phyloP scores from a whole-genome alignment of 23 red algal species.

The Gracilaria vermiculophylla region DNA sequence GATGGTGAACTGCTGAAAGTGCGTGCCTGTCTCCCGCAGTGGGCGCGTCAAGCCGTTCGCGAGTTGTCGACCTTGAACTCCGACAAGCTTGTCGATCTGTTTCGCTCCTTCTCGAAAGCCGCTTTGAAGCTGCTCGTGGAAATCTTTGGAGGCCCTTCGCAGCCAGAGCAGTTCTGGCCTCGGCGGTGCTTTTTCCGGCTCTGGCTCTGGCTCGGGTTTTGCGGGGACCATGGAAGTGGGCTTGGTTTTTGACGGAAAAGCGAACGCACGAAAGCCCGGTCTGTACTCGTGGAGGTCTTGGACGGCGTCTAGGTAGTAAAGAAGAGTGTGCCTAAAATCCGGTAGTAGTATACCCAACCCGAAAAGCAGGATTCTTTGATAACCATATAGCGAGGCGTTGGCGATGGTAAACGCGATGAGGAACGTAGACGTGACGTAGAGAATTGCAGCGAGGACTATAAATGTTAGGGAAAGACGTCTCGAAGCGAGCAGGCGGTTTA shows the following conservation, averaged over 20 bases:
- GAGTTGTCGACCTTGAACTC: not conserved
- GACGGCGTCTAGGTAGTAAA: not conserved
- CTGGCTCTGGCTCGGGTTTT: not conserved
- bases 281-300: not conserved
- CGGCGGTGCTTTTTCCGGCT: not conserved
- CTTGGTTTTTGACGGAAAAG: not conserved
- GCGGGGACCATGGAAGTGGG: not conserved
- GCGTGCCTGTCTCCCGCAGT: not conserved
- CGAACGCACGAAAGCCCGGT: not conserved
- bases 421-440: not conserved
- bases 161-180: not conserved
- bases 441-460: not conserved
- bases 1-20: conserved; percentile 4
- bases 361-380: conserved; percentile 5
- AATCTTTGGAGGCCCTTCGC: not conserved
- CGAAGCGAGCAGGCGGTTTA: not conserved
- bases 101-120: not conserved
- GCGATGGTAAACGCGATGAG: not conserved
- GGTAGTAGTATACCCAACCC: conserved; percentile 11
- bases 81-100: not conserved
- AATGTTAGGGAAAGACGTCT: not conserved
- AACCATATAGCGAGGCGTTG: not conserved
- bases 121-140: not conserved
- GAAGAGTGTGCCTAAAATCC: not conserved
- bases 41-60: conserved; percentile 6